Evolutionary conservation across 352 stramenopile species (phyloP), one percentile per base, ranked within the genome.

Genomic region (Peronospora destructor): DNA sequence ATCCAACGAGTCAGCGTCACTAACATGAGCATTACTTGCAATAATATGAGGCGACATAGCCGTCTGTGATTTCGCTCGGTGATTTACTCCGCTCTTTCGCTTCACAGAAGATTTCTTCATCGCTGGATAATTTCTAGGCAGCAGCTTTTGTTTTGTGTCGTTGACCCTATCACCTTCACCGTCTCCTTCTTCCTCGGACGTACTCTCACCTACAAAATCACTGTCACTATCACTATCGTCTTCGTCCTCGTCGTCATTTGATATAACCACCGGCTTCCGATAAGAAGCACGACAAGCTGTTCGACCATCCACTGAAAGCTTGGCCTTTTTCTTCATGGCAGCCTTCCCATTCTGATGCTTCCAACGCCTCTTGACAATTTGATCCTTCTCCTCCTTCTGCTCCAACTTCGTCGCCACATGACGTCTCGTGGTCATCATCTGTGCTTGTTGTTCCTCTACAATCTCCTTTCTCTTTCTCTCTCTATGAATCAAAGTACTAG

Each of bases 221-320:
- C 69, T 80, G 48, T 84, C 73, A 13, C 12, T 47, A 35, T 82
- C 65, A 23, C 73, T 46, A 19, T 83, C 68, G 5, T 54, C 51
- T 8, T 79, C 69, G 9, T 66, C 53, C 1, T 65, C 61, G 23
- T 58, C 53, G 16, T 53, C 53, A 35, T 53, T 53, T 16, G 36
- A 33, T 41, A 35, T 6, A 53, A 46, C 11, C 21, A 29, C 29
- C 3, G 12, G 17, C 29, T 34, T 46, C 3, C 21, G 38, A 30
- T 41, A 57, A 19, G 32, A 21, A 16, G 49, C 28, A 28, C 49
- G 42, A 10, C 49, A 46, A 51, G 13, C 26, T n/a, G 36, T 44
- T 53, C 36, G 49, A 51, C 40, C 37, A 59, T 29, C 11, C 9
- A 1, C 11, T 56, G 34, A 53, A 6, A 35, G 9, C 26, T 47